Base-by-base conservation (phyloP, 148 eudicot species). In the Spergularia marina region DNA sequence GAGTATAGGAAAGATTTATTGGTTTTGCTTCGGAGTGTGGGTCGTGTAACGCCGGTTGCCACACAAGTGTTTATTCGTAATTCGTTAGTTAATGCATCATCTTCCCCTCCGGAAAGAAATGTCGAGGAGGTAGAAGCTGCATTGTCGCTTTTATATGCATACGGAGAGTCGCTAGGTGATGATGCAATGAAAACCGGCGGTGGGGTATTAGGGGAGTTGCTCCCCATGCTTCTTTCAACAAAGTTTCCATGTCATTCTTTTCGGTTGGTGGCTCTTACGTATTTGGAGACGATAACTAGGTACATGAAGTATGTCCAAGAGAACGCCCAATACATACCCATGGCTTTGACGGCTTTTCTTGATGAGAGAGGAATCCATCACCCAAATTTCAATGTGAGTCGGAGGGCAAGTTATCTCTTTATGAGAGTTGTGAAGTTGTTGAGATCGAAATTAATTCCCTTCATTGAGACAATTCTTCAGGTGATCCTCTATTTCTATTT, bases 81-180 rank as follows among this genome's bases (percentile, higher is more conserved):
- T 79, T 95, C 97, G 23, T 82, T 95, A 73, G 80, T 71, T 51
- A 87, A 83, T 77, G 90, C 92, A 7, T 92, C 87, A 71, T 77
- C 83, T 54, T 84, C 90, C 44, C 78, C 94, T 53, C 74, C 88
- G 1, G 96, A 92, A 55, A 87, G 87, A 59, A 95, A 90, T 76
- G 92, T 84, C 44, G 99, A 95, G 82, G 99, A 95, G 85, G 94
- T 92, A 39, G 99, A 95, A 84, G 99, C 94, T 74, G 91, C 99
- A 56, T 83, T 95, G 15, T 90, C 96, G 17, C 89, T 95, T 75
- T 84, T 95, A 44, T 88, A 89, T 83, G 96, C 97, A 9, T 88
- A 89, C 63, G 99, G 99, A 34, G 99, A 95, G 81, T 92, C 96
- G 10, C 36, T 92, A 70, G 91, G 84, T 56, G 97, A 90, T 59